Evolutionary conservation across 1,284 basidiomycete species (phyloP).

Genomic region (Moesziomyces antarcticus): DNA sequence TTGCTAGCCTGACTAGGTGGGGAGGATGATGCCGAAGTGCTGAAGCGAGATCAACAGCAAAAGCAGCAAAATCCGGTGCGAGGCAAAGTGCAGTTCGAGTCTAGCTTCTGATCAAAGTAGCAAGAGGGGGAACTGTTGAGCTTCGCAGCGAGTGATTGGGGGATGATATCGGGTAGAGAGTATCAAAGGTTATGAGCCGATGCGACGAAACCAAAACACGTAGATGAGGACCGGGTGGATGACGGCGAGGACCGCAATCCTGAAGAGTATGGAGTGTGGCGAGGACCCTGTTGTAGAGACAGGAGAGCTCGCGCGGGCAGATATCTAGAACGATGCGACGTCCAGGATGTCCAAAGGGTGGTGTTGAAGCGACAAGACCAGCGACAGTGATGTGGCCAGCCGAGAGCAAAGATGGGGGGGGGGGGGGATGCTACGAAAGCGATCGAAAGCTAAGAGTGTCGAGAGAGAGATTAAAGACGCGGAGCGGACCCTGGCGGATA

Average conservation of each 20-base stretch:
- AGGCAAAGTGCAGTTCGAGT: conserved; percentile 3
- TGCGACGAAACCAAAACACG: conserved; percentile 55
- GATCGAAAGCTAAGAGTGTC: neutral
- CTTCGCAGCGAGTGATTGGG: neutral
- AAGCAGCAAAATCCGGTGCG: conserved; percentile 7
- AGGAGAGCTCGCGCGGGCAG: conserved; percentile 18
- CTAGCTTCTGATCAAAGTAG: conserved; percentile 8
- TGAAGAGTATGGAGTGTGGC: conserved; percentile 5
- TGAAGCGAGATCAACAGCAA: conserved; percentile 11
- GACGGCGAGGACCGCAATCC: conserved; percentile 33
- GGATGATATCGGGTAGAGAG: conserved; percentile 4
- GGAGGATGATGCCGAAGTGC: conserved; percentile 10
- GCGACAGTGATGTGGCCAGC: conserved; percentile 12
- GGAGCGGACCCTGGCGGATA: too few species aligned
- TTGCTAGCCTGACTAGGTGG: conserved; percentile 1
- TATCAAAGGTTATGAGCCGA: conserved; percentile 27
- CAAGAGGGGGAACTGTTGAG: conserved; percentile 2
- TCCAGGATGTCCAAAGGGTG: conserved; percentile 13
- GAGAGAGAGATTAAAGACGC: neutral
- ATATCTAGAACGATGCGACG: conserved; percentile 24
- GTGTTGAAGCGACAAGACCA: conserved; percentile 5
- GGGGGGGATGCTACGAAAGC: neutral
- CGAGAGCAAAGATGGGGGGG: neutral
- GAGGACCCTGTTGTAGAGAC: conserved; percentile 15
- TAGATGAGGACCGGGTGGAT: conserved; percentile 47